A percentile compares a stretch with the other conserved stretches of the same genome.
phyloP scores from a whole-genome alignment of 2,329 filamentous ascomycete genomes.

The Penicillium sp. region DNA sequence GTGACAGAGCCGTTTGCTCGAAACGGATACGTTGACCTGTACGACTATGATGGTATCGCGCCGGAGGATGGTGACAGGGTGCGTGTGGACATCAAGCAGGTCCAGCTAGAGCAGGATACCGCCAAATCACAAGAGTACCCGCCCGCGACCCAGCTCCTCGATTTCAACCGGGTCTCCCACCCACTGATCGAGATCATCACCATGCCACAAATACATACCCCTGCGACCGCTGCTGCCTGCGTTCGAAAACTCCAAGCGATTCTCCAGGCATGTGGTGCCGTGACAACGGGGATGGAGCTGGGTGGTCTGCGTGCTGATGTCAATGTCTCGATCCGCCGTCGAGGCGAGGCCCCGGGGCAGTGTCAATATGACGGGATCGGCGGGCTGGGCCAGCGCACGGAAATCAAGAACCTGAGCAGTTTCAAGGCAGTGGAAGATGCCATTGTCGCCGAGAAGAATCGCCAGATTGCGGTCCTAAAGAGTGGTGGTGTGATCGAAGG shows the following conservation, averaged over 20 bases:
- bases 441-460: constrained; percentile 84
- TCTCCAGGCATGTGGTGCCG: constrained; percentile 78
- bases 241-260: constrained; percentile 86
- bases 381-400: constrained; percentile 80
- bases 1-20: constrained; percentile 61
- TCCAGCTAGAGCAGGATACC: constrained; percentile 97
- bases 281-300: constrained; percentile 88
- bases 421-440: constrained; percentile 96
- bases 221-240: constrained; percentile 81
- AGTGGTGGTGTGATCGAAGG: constrained; percentile 73
- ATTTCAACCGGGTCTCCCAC: constrained; percentile 90
- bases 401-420: constrained; percentile 96
- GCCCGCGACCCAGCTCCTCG: constrained; percentile 73
- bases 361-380: constrained; percentile 59
- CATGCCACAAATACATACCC: constrained; percentile 81
- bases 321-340: constrained; percentile 81
- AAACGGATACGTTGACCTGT: constrained; percentile 71
- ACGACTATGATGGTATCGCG: constrained; percentile 75
- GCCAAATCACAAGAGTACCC: constrained; percentile 86
- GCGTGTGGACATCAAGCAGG: constrained; percentile 80
- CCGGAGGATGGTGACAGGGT: constrained; percentile 71
- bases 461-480: constrained; percentile 81
- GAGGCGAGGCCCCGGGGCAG: constrained; percentile 48
- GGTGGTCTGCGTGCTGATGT: constrained; percentile 91
- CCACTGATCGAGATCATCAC: constrained; percentile 96